Base-by-base conservation (phyloP, 768 basidiomycete species). In the Podaxis rugospora region DNA sequence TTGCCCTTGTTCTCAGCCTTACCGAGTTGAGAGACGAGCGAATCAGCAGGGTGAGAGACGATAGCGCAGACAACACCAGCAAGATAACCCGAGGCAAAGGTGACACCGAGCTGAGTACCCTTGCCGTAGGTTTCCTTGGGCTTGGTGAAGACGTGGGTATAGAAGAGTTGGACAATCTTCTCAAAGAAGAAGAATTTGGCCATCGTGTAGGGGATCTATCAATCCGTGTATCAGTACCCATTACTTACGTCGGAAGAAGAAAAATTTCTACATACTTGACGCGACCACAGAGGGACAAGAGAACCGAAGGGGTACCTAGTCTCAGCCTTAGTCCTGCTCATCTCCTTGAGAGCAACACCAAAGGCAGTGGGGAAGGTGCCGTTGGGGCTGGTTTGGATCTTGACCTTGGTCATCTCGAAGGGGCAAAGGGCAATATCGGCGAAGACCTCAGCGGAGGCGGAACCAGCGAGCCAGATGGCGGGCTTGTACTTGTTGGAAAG, bases 141-240 rank as follows among this genome's bases (percentile, higher is more conserved):
- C 62, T 80, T 76, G 46, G 88, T 83, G 78, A 95, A 89, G 74
- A 93, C 90, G 71, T 90, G 85, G 65, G 89, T 92, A 76, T 93
- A 93, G 81, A 95, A 95, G 67, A 90, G 72, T 69, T 86, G 81
- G 72, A 90, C 92, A 67, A 90, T 90, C 81, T 88, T 87, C 75
- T 95, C 93, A 74, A 88, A 95, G 84, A 92, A 93, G 85, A 85
- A 93, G 86, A 97, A 97, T 78, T 97, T 97, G 81, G 94, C 94
- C 94, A 97, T 95, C 69, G 95, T 97, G 83, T 97, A 97, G 57
- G 95, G 95, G 69, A 96, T 94, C 90, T 96, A 9, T 50, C 14
- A 28, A 47, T 35, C 21, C 49, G 57, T 37, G 40, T 35, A 39
- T 65, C 36, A 57, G 44, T 23, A 56, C 49, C 32, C 6, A 18